Conservation (phyloP, 208 protist genomes). For the Crithidia brevicula region DNA sequence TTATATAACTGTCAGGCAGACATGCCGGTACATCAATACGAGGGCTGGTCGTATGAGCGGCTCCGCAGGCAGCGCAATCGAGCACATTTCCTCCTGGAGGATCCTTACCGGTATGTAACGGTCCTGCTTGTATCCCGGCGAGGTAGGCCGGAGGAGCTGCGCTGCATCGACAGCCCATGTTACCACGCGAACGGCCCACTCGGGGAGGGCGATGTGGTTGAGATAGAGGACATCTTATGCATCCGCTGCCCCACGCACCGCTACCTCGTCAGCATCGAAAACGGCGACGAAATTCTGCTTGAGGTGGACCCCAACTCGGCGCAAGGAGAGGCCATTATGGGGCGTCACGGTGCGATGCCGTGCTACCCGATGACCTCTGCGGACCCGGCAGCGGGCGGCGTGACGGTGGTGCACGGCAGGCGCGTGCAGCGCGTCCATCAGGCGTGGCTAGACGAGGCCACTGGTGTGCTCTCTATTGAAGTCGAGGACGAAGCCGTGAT, state of each 20-base stretch:
- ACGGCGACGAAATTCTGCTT: constrained; percentile 65
- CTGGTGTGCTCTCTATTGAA: constrained; percentile 76
- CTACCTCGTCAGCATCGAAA: constrained; percentile 80
- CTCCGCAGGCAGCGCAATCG: constrained; percentile 71
- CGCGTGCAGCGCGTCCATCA: constrained; percentile 76
- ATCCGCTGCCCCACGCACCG: constrained; percentile 85
- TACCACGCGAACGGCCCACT: constrained; percentile 85
- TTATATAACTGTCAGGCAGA: too few species aligned
- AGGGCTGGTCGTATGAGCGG: constrained; percentile 81
- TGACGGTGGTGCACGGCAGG: constrained; percentile 32
- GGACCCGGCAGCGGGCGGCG: constrained; percentile 19
- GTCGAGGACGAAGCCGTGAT: constrained; percentile 63
- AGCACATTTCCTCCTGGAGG: constrained; percentile 84
- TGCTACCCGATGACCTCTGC: constrained; percentile 26
- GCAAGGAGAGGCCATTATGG: constrained; percentile 27
- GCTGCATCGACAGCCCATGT: constrained; percentile 85
- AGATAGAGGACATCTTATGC: constrained; percentile 86
- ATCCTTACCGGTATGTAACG: constrained; percentile 83
- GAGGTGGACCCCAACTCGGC: constrained; percentile 32
- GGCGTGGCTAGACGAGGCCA: constrained; percentile 66
- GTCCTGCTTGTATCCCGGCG: constrained; percentile 56
- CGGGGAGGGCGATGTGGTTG: constrained; percentile 80
- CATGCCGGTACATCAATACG: constrained; percentile 71
- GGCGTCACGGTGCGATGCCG: constrained; percentile 28
- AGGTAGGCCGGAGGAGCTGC: constrained; percentile 38